These are phyloP conservation scores for Cladobotryum protrusum DNA, from an alignment of 2,329 filamentous ascomycete genomes.

Conservation along the genomic window DNA sequence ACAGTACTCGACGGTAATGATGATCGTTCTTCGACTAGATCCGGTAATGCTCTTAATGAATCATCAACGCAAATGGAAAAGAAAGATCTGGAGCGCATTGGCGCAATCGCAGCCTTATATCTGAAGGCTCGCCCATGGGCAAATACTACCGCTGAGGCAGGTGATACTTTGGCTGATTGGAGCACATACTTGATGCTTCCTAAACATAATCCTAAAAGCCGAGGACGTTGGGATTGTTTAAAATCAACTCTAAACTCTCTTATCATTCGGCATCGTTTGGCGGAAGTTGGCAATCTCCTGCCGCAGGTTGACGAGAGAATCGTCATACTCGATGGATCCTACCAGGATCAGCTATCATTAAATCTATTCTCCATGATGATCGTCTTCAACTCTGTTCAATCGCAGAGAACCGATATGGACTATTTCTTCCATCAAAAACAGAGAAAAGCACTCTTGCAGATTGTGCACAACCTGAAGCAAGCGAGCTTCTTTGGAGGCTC, in stretches of 20 bases:
- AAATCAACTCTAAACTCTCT: slow-evolving; percentile 66
- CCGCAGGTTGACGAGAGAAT: slow-evolving; percentile 67
- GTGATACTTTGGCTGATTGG: slow-evolving; percentile 62
- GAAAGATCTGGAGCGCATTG: slow-evolving; percentile 59
- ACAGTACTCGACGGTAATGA: background rate
- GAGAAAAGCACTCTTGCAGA: slow-evolving; percentile 55
- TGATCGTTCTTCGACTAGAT: slow-evolving; percentile 15
- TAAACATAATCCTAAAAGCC: slow-evolving; percentile 42
- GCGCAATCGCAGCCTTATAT: slow-evolving; percentile 63
- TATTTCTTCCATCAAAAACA: slow-evolving; percentile 84
- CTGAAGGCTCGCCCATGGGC: slow-evolving; percentile 75
- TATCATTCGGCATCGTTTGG: slow-evolving; percentile 71
- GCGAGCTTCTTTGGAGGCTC: slow-evolving; percentile 80
- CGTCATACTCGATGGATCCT: slow-evolving; percentile 71
- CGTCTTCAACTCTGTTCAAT: slow-evolving; percentile 81
- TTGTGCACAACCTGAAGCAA: slow-evolving; percentile 75
- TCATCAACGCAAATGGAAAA: slow-evolving; percentile 46
- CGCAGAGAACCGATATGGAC: slow-evolving; percentile 73
- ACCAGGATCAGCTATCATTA: slow-evolving; percentile 74
- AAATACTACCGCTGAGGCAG: slow-evolving; percentile 47
- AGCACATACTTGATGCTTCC: slow-evolving; percentile 61
- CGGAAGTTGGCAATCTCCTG: slow-evolving; percentile 63
- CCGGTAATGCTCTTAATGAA: slow-evolving; percentile 15
- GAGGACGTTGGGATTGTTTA: slow-evolving; percentile 57
- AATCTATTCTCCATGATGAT: slow-evolving; percentile 83